These are phyloP conservation scores for Ophiostoma fasciatum DNA, from an alignment of 2,329 filamentous ascomycete genomes.

Conservation along the genomic window DNA sequence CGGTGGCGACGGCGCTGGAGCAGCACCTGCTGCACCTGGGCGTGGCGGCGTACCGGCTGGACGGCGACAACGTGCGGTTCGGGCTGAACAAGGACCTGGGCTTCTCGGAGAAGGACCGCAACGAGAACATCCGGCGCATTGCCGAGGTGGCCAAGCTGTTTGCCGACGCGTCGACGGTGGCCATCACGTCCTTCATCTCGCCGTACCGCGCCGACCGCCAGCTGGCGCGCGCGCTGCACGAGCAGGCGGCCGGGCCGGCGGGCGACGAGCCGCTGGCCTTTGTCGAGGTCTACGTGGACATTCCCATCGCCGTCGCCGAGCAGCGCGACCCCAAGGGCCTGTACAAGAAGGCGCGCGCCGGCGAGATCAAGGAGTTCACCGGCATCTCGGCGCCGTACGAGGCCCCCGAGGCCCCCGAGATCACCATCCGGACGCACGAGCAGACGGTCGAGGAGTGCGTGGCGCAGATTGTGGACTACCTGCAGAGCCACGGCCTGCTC, in stretches of 20 bases:
- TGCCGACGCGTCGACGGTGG: conserved; percentile 74
- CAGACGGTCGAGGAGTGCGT: conserved; percentile 81
- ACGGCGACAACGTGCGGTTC: conserved; percentile 97
- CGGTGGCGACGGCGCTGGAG: conserved; percentile 89
- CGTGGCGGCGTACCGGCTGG: conserved; percentile 76
- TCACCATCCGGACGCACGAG: conserved; percentile 72
- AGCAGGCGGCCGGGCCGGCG: conserved; percentile 35
- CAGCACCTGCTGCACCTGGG: conserved; percentile 85
- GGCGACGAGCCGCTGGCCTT: conserved; percentile 65
- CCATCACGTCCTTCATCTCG: conserved; percentile 93
- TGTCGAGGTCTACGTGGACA: conserved; percentile 86
- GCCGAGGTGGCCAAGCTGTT: conserved; percentile 94
- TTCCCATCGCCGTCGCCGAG: conserved; percentile 84
- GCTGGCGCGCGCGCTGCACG: conserved; percentile 68
- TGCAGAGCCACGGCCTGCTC: conserved; percentile 52
- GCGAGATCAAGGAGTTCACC: conserved; percentile 94
- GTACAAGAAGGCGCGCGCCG: conserved; percentile 91
- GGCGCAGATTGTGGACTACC: conserved; percentile 64
- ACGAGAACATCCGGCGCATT: conserved; percentile 95
- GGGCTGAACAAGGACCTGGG: conserved; percentile 96
- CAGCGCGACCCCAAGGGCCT: conserved; percentile 92
- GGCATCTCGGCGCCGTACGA: conserved; percentile 94
- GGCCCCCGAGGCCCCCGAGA: conserved; percentile 70
- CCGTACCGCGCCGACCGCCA: conserved; percentile 81
- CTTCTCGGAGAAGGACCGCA: conserved; percentile 83